These are phyloP conservation scores for Aspergillus floridensis DNA, from an alignment of 2,329 filamentous ascomycete species.

Conservation along the genomic window DNA sequence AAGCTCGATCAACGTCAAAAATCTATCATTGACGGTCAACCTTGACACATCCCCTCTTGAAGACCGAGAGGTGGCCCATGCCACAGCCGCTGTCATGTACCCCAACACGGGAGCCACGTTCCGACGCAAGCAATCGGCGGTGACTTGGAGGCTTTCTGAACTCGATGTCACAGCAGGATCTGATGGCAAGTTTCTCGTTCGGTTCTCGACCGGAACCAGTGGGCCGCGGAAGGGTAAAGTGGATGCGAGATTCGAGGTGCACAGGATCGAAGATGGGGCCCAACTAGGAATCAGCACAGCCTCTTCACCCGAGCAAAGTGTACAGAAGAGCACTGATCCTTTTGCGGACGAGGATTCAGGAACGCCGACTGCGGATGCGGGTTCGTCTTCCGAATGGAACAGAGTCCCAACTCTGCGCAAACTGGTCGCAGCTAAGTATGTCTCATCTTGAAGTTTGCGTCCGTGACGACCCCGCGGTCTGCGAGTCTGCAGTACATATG, in stretches of 20 bases:
- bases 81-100: slow-evolving; percentile 46
- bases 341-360: slow-evolving; percentile 47
- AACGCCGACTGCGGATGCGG: slow-evolving; percentile 24
- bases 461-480: not conserved
- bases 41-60: slow-evolving; percentile 43
- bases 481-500: not conserved
- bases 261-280: slow-evolving; percentile 55
- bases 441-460: slow-evolving; percentile 45
- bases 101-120: slow-evolving; percentile 46
- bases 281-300: slow-evolving; percentile 61
- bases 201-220: slow-evolving; percentile 71
- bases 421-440: slow-evolving; percentile 73
- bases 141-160: slow-evolving; percentile 47
- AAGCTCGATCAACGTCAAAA: slow-evolving; percentile 62
- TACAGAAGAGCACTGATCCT: slow-evolving; percentile 41
- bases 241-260: slow-evolving; percentile 79
- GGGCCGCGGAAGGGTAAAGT: slow-evolving; percentile 71
- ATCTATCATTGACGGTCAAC: slow-evolving; percentile 68
- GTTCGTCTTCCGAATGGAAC: slow-evolving; percentile 55
- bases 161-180: slow-evolving; percentile 53
- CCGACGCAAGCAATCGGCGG: slow-evolving; percentile 46
- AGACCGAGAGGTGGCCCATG: slow-evolving; percentile 40
- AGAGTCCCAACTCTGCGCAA: slow-evolving; percentile 65
- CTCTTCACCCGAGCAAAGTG: slow-evolving; percentile 22
- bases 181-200: slow-evolving; percentile 75